These are phyloP conservation scores for Neospermospora avenae DNA, from an alignment of 2,329 filamentous ascomycete species.

Conservation along the genomic window DNA sequence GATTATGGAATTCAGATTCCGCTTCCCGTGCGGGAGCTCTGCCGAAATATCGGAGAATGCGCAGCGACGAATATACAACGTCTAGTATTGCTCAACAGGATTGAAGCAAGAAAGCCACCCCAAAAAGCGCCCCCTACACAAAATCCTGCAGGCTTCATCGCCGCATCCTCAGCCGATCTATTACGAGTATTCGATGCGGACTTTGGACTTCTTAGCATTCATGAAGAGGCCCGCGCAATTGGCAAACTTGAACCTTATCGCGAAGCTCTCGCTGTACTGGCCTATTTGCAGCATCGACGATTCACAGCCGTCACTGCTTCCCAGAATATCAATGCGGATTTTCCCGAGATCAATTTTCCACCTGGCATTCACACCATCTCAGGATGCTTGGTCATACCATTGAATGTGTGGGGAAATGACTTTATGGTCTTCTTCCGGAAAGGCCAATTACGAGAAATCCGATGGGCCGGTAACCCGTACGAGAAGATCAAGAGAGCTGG, in stretches of 20 bases:
- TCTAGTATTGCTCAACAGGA: slow-evolving; percentile 22
- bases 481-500: slow-evolving; percentile 74
- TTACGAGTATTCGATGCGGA: slow-evolving; percentile 83
- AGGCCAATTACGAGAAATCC: slow-evolving; percentile 70
- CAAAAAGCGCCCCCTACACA: slow-evolving; percentile 14
- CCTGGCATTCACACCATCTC: slow-evolving; percentile 77
- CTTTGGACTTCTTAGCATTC: slow-evolving; percentile 79
- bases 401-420: slow-evolving; percentile 71
- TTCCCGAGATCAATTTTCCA: slow-evolving; percentile 74
- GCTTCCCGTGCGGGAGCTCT: slow-evolving; percentile 88
- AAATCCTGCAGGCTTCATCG: slow-evolving; percentile 66
- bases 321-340: slow-evolving; percentile 71
- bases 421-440: slow-evolving; percentile 92
- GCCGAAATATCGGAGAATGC: slow-evolving; percentile 58
- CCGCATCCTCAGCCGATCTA: slow-evolving; percentile 82
- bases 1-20: slow-evolving; percentile 74
- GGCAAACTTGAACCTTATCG: slow-evolving; percentile 73
- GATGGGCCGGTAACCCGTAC: slow-evolving; percentile 78
- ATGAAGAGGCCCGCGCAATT: slow-evolving; percentile 81
- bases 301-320: slow-evolving; percentile 74
- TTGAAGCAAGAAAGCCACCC: slow-evolving; percentile 19
- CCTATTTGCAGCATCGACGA: slow-evolving; percentile 75
- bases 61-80: slow-evolving; percentile 27
- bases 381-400: slow-evolving; percentile 75
- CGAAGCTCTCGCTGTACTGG: slow-evolving; percentile 78